A percentile compares a stretch with the other conserved stretches of the same genome.
Evolutionary conservation across 352 stramenopile species (phyloP).

Genomic region (Phytophthora cryptogea): DNA sequence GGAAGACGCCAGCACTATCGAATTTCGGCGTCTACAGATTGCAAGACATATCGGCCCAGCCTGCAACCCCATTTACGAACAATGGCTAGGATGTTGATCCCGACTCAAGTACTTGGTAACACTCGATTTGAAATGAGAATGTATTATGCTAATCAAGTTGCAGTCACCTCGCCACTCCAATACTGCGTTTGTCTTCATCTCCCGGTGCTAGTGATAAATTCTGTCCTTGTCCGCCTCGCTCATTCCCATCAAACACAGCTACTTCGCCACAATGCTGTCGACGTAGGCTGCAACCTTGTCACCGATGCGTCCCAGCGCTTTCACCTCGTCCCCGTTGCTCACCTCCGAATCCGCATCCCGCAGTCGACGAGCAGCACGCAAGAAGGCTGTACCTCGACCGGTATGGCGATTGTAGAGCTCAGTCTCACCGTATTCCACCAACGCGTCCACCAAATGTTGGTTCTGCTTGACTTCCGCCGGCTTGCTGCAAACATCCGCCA

Average conservation of each 20-base stretch:
- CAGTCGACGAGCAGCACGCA: conserved; percentile 65
- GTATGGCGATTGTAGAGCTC: conserved; percentile 58
- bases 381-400: conserved; percentile 62
- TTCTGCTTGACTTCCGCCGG: conserved; percentile 51
- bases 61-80: conserved; percentile 27
- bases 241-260: neutral
- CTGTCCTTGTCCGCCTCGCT: no score
- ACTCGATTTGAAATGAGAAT: no score
- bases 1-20: conserved; percentile 9
- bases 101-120: neutral
- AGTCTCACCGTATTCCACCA: conserved; percentile 63
- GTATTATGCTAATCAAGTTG: conserved; percentile 5
- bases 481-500: conserved; percentile 51
- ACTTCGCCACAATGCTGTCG: conserved; percentile 43
- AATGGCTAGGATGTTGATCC: conserved; percentile 29
- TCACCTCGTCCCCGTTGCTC: conserved; percentile 53
- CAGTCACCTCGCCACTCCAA: conserved; percentile 10
- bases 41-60: conserved; percentile 11
- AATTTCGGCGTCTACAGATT: conserved; percentile 33
- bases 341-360: conserved; percentile 50
- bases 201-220: conserved; percentile 10
- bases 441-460: conserved; percentile 63
- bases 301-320: conserved; percentile 59
- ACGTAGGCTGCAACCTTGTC: conserved; percentile 68
- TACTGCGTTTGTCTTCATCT: conserved; percentile 8